phyloP scores from a whole-genome alignment of 2,329 filamentous ascomycete species.

The Fusarium heterosporum region DNA sequence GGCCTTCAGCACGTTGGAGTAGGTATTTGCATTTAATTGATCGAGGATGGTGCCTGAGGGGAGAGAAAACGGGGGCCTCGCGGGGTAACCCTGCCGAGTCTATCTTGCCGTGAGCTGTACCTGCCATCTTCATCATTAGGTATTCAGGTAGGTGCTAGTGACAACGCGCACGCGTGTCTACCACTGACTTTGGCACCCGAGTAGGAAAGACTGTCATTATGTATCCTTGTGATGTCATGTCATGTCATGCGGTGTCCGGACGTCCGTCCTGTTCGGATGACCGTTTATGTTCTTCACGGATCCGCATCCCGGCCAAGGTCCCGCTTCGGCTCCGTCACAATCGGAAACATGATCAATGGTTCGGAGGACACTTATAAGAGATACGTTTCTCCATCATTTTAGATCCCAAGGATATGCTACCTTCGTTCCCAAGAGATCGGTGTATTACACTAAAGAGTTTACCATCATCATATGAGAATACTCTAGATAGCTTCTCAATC shows the following conservation, averaged over 20 bases:
- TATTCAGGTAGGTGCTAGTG: too few relatives aligned
- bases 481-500: background rate
- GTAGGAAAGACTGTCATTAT: background rate
- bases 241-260: conserved; percentile 6
- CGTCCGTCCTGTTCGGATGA: background rate
- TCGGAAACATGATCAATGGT: background rate
- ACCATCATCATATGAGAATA: background rate
- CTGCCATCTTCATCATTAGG: background rate
- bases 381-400: background rate
- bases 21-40: background rate
- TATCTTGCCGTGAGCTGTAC: background rate
- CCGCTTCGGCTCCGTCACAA: conserved; percentile 6
- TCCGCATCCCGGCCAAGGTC: background rate
- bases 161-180: too few relatives aligned
- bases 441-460: background rate
- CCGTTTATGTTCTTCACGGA: background rate
- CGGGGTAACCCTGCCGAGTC: conserved; percentile 37
- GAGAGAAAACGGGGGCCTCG: conserved; percentile 22
- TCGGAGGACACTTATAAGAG: background rate
- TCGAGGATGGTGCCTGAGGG: background rate
- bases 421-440: background rate
- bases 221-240: background rate
- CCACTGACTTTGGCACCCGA: too few relatives aligned
- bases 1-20: background rate
- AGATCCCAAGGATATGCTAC: background rate